Percentiles rank a stretch among this genome's conserved stretches.
Conservation (phyloP, 192 early-diverging fungal species). For the Backusella tarrabulga region DNA sequence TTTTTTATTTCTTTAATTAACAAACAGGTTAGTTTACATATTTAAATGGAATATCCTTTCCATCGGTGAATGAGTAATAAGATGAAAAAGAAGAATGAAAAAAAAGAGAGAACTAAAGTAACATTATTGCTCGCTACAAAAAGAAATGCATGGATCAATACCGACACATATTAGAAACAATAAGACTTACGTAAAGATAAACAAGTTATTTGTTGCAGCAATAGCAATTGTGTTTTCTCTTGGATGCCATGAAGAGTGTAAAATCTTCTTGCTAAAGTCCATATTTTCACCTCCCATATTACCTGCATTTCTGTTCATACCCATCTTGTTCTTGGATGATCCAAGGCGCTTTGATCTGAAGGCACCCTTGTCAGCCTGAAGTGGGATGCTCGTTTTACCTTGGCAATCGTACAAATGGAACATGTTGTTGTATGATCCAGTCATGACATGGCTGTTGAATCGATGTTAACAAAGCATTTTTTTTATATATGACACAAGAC, state of each 20-base stretch:
- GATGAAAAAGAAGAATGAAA: not conserved
- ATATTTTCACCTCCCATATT: constrained; percentile 60
- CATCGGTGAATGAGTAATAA: not conserved
- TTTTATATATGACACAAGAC: not conserved
- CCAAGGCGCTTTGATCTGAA: constrained; percentile 86
- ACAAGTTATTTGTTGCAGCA: constrained; percentile 92
- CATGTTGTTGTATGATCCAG: constrained; percentile 98
- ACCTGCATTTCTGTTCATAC: constrained; percentile 39
- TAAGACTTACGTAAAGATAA: constrained; percentile 64
- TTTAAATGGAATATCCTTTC: not conserved
- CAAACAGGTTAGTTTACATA: not conserved
- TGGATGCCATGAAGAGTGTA: constrained; percentile 95
- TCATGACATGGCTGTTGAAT: constrained; percentile 59
- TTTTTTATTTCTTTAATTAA: not conserved
- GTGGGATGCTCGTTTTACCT: constrained; percentile 74
- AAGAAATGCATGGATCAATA: not conserved
- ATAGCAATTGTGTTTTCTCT: constrained; percentile 88
- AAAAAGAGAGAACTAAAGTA: not conserved
- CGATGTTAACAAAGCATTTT: too few species aligned
- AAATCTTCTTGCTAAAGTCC: constrained; percentile 88
- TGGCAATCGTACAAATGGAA: constrained; percentile 92
- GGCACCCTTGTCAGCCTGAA: constrained; percentile 98
- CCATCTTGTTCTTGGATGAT: constrained; percentile 75
- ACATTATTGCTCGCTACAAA: constrained; percentile 5
- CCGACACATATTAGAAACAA: not conserved